These are phyloP conservation scores for Sequoiadendron giganteum DNA, from an alignment of 75 land plant genomes.

Conservation along the genomic window DNA sequence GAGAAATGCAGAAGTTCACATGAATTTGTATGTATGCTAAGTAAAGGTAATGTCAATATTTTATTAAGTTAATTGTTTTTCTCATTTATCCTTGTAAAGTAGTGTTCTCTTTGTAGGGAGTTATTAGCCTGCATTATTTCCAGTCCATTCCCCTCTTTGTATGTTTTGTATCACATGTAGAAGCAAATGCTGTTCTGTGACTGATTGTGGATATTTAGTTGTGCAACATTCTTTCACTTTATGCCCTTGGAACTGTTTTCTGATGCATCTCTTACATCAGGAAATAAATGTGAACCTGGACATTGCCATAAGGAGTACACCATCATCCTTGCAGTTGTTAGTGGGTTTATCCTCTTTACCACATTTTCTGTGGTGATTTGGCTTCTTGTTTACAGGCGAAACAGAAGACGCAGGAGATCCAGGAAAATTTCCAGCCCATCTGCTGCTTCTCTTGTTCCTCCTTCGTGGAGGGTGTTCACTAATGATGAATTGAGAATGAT, in stretches of 20 bases:
- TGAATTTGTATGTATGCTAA: slow-evolving; percentile 59
- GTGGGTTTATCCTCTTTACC: slow-evolving; percentile 70
- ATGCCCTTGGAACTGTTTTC: neutral
- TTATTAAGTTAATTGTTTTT: neutral
- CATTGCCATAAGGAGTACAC: slow-evolving; percentile 75
- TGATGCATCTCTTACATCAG: slow-evolving; percentile 30
- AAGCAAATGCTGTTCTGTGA: neutral
- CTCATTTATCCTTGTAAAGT: neutral
- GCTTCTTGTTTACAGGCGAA: slow-evolving; percentile 79
- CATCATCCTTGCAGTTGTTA: slow-evolving; percentile 80
- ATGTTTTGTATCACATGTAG: neutral
- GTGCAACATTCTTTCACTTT: neutral
- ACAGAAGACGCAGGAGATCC: slow-evolving; percentile 60
- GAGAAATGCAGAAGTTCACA: slow-evolving; percentile 63
- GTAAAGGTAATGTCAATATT: slow-evolving; percentile 40
- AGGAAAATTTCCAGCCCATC: slow-evolving; percentile 55
- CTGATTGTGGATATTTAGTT: neutral
- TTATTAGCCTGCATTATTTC: neutral
- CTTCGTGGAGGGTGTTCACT: slow-evolving; percentile 79
- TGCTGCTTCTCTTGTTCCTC: slow-evolving; percentile 61
- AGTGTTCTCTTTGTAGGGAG: neutral
- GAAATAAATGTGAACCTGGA: slow-evolving; percentile 47
- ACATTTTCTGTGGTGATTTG: slow-evolving; percentile 69
- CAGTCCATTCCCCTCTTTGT: neutral
- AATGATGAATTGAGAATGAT: slow-evolving; percentile 68